Base-by-base conservation (phyloP, 116 monocot species). In the Posidonia oceanica region DNA sequence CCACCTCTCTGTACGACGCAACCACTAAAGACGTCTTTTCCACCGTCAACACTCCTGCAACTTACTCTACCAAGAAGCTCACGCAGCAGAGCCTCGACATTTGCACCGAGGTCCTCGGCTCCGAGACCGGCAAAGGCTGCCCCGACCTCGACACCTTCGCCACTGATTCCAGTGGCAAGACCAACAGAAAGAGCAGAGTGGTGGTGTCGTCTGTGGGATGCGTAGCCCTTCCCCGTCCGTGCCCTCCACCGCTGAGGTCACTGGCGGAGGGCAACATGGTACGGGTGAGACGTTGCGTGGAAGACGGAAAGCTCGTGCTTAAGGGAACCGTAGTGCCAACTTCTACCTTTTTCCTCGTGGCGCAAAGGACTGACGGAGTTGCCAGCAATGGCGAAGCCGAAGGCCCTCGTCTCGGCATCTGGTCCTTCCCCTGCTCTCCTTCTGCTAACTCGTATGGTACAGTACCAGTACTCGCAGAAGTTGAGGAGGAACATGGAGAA, bases 51-150 rank as follows among this genome's bases (percentile, higher is more conserved):
- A 29, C 29, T 29, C 29, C 29, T 29, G 29, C 29, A 29, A 1
- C 29, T 29, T 29, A 29, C 29, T 29, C 29, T 37, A 3, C 62
- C 23, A 37, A 10, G 42, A 66, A n/a, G 66, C 39, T 42, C n/a
- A 44, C 20, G 11, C 68, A 68, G 53, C 20, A 36, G 14, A 57
- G 69, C 57, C 56, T 70, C 4, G 39, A 70, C 18, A 21, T 61
- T 15, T 71, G 59, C 58, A 60, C 71, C 18, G 71, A 71, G 36
- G 14, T 60, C 15, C 71, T 71, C 41, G 71, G 71, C 21, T 59
- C 71, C 14, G 71, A 71, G 39, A 71, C 42, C 11, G 71, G 42
- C 17, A 40, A 58, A 16, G 38, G 69, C 17, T 23, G 56, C 37
- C 16, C 13, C 56, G 38, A 52, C 37, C 5, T 39, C 55, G 69